Evolutionary conservation across 257 asterid genomes (phyloP), one percentile per base, ranked within the genome.

Genomic region (Capsicum pubescens): DNA sequence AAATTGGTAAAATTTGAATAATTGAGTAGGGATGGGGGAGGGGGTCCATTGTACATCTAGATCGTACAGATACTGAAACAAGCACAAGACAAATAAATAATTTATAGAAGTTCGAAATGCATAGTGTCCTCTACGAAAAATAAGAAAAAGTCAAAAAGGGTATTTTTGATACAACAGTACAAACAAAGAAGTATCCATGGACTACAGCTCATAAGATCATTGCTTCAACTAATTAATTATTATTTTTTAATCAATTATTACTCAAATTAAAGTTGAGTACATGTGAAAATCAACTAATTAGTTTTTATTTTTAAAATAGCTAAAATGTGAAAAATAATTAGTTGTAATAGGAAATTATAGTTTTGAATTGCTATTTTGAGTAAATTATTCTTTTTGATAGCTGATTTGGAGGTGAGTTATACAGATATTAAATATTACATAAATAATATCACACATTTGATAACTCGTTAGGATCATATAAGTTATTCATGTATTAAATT

Each of bases 21-120:
- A 52, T 76, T 52, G 81, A 26, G 14, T 9, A 16, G 46, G 71
- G 21, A 13, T 54, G 67, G 26, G 9, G 15, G 39, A 5, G 26
- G 48, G 60, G 36, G 78, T 44, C 79, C 59, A 48, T 82, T 19
- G 58, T 59, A 61, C 74, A 82, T 64, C 66, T 35, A 66, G 84
- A 64, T 82, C 63, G 3, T 61, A 9, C 60, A 64, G 36, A 64
- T 26, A 26, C 26, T 39, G 66, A 13, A 82, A 26, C 36, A 44
- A 46, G 78, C 55, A 54, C 63, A 52, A 32, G 63, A 82, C 78
- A n/a, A 64, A 55, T 54, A 46, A 48, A 39, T 82, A 64, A 82
- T 58, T 66, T 50, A 54, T 52, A 9, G 16, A 76, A 76, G 26
- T 76, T 16, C 13, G 54, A 46, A 44, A 35, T 36, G 12, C 35